Evolutionary conservation across 306 rosid genomes (phyloP).

Genomic region (Casuarina glauca): DNA sequence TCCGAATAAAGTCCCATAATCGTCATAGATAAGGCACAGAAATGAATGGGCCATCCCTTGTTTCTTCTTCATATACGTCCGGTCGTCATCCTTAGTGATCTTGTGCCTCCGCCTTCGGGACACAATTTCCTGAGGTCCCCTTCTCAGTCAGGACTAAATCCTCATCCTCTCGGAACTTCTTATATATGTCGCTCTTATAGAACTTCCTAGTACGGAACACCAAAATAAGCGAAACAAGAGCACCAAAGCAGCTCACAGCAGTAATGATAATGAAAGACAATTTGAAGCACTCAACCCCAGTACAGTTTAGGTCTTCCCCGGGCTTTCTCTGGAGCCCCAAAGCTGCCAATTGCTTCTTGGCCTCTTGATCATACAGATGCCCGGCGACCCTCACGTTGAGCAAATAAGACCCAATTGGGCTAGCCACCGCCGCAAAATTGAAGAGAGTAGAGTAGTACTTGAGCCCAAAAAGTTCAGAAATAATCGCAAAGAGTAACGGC

Average conservation of each 20-base stretch:
- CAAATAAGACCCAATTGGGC: constrained; percentile 40
- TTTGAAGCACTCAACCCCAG: constrained; percentile 31
- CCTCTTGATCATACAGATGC: constrained; percentile 36
- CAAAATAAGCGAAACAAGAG: constrained; percentile 33
- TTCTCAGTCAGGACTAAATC: background rate
- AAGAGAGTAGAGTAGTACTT: constrained; percentile 39
- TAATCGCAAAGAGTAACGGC: constrained; percentile 31
- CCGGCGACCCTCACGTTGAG: constrained; percentile 42
- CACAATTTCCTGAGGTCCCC: background rate
- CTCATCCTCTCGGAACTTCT: constrained; percentile 12
- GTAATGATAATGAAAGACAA: constrained; percentile 34
- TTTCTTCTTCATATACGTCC: too few species aligned
- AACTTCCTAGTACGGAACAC: constrained; percentile 35
- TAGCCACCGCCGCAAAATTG: constrained; percentile 31
- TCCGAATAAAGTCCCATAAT: too few species aligned
- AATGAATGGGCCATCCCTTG: too few species aligned
- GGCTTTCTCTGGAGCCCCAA: constrained; percentile 24
- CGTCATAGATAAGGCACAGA: too few species aligned
- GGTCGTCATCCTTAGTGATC: too few species aligned
- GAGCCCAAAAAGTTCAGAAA: constrained; percentile 46
- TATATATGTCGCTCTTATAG: constrained; percentile 35
- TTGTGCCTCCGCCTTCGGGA: too few species aligned
- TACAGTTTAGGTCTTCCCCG: constrained; percentile 38
- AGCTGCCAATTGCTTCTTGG: constrained; percentile 32
- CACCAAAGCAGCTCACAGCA: constrained; percentile 25